Evolutionary conservation across 2,329 filamentous ascomycete species (phyloP), one percentile per base, ranked within the genome.

Genomic region (Phialophora macrospora): DNA sequence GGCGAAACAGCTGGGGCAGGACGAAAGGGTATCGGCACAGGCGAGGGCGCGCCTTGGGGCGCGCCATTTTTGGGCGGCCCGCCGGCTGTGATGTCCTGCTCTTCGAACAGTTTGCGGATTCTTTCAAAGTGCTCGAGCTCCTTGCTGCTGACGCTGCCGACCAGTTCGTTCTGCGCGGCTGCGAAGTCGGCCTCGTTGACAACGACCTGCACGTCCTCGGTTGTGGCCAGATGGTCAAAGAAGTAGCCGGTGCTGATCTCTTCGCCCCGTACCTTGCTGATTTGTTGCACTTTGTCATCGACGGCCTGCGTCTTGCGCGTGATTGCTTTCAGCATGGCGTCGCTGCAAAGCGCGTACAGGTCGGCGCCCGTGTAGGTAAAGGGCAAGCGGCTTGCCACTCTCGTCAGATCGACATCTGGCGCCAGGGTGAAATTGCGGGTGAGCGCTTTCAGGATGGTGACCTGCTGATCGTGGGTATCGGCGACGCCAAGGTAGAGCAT

Each of bases 251-350:
- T 96, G 1, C 90, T 91, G 69, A 97, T 85, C 4, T 84, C 81
- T 24, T 77, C 81, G 60, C 75, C 73, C 68, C 72, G 63, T 55
- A 61, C 57, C 68, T 68, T 58, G 66, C 65, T 79, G 55, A 96
- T 82, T 4, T 84, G 82, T 24, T 85, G 85, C 71, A 99, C 90
- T 77, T 95, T 95, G 58, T 86, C 83, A 76, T 99, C 95, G 2
- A 98, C 93, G 1, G 87, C 83, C 1, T 87, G 85, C 1, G 95
- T 93, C 75, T 96, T 92, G 4, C 95, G 88, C 2, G 95, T 99
- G 65, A 99, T 94, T 22, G 95, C 95, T 78, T 99, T 98, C 72
- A 99, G 89, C 95, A 99, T 99, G 59, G 95, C 93, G 77, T 99
- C 95, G 51, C 93, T 97, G 81, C 94, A 98, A 22, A 99, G 85